These are phyloP conservation scores for Phytophthora sojae DNA, from an alignment of 352 stramenopile species.

Conservation along the genomic window DNA sequence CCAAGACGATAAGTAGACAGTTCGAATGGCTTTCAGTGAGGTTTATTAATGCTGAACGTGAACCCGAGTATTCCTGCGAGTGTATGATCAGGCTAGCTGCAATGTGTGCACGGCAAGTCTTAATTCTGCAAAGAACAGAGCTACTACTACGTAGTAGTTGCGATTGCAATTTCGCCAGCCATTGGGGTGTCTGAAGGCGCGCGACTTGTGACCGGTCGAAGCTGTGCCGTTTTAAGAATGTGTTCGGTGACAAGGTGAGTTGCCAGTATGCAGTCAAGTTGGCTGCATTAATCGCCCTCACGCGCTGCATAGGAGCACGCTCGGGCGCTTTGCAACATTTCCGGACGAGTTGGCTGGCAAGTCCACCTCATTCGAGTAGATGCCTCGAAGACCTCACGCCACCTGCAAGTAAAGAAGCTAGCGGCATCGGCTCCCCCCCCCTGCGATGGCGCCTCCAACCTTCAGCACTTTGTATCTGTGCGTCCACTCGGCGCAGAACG, in stretches of 20 bases:
- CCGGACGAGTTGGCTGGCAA: background rate
- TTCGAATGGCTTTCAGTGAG: background rate
- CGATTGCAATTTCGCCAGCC: too few relatives aligned
- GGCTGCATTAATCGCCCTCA: background rate
- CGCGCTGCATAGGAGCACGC: background rate
- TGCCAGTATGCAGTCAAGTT: constrained; percentile 6
- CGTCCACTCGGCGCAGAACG: constrained; percentile 59
- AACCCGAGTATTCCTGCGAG: background rate
- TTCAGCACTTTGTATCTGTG: constrained; percentile 51
- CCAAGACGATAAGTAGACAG: constrained; percentile 18
- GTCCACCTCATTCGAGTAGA: constrained; percentile 5
- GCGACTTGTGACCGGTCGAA: too few relatives aligned
- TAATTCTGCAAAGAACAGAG: too few relatives aligned
- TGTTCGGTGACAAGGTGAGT: background rate
- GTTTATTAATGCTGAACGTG: constrained; percentile 1
- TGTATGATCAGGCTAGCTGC: background rate
- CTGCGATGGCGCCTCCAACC: background rate
- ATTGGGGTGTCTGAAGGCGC: too few relatives aligned
- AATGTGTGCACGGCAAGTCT: background rate
- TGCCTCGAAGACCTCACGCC: constrained; percentile 1
- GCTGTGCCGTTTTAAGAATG: background rate
- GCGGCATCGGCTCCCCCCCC: background rate
- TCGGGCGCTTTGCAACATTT: background rate
- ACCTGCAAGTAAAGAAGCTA: background rate
- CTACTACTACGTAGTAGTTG: too few relatives aligned